Percentiles rank a stretch among this genome's conserved stretches.
phyloP scores from a whole-genome alignment of 2,329 filamentous ascomycete species.

The Podosphaera aphanis region DNA sequence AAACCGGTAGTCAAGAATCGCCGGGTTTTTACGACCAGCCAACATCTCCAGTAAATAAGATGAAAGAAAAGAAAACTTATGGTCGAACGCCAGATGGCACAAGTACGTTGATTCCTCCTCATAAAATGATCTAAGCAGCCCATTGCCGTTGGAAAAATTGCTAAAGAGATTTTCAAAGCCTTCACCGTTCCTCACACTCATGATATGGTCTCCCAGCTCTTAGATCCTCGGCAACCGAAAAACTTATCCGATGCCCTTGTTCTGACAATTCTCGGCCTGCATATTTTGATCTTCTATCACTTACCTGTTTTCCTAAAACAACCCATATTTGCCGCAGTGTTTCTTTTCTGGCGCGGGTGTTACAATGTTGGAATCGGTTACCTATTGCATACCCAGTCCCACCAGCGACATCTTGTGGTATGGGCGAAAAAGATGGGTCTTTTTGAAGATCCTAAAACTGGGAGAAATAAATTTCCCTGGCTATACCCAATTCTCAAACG shows the following conservation, averaged over 20 bases:
- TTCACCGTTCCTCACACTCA: conserved; percentile 90
- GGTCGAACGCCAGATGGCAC: too few relatives aligned
- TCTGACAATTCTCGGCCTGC: conserved; percentile 49
- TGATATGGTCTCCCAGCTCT: conserved; percentile 95
- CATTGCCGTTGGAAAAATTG: too few relatives aligned
- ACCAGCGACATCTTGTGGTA: conserved; percentile 60
- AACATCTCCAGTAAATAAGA: too few relatives aligned
- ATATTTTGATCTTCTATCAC: conserved; percentile 50
- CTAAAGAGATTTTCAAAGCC: too few relatives aligned
- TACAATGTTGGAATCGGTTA: conserved; percentile 92
- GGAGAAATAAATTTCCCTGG: conserved; percentile 59
- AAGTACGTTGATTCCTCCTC: too few relatives aligned
- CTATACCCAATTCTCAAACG: conserved; percentile 66
- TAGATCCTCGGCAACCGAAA: conserved; percentile 87
- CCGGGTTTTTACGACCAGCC: too few relatives aligned
- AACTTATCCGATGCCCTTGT: conserved; percentile 72
- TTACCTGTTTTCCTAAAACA: conserved; percentile 48
- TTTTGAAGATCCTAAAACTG: conserved; percentile 64
- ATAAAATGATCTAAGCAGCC: too few relatives aligned
- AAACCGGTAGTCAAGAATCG: too few relatives aligned
- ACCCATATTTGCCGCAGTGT: conserved; percentile 59
- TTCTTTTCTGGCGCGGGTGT: conserved; percentile 73
- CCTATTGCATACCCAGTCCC: conserved; percentile 71
- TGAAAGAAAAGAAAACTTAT: too few relatives aligned
- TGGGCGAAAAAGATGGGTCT: conserved; percentile 74